Evolutionary conservation across 345 rosid genomes (phyloP).

Genomic region (Syzygium grande): DNA sequence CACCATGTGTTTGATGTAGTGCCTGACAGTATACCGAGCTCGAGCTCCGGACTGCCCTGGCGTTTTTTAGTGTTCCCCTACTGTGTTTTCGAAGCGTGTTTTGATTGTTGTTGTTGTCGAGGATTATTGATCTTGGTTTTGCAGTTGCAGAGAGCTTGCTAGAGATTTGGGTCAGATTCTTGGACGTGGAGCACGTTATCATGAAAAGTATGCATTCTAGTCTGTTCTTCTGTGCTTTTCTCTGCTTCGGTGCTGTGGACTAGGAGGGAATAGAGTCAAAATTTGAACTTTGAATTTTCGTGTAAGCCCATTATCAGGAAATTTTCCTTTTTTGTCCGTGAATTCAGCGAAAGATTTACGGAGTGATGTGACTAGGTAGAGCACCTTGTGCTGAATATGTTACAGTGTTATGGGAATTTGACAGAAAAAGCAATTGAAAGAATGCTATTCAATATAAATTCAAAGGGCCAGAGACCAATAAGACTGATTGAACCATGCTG

Average conservation of each 20-base stretch:
- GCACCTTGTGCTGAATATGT: not conserved
- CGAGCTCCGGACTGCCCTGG: not conserved
- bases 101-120: not conserved
- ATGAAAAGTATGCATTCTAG: constrained; percentile 38
- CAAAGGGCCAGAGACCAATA: not conserved
- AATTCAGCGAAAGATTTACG: not conserved
- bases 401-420: not conserved
- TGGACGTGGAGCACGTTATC: constrained; percentile 82
- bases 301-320: not conserved
- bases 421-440: not conserved
- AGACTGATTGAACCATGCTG: not conserved
- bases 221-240: not conserved
- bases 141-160: constrained; percentile 70
- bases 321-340: not conserved
- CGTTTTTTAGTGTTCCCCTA: not conserved
- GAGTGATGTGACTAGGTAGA: not conserved
- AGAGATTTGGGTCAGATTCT: constrained; percentile 65
- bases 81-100: not conserved
- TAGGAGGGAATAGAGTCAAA: not conserved
- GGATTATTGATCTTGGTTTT: not conserved
- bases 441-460: not conserved
- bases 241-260: not conserved
- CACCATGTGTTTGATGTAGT: not conserved
- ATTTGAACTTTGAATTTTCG: not conserved
- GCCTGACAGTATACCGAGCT: not conserved